These are phyloP conservation scores for Eucalyptus tenuipes DNA, from an alignment of 345 rosid genomes.

Conservation along the genomic window DNA sequence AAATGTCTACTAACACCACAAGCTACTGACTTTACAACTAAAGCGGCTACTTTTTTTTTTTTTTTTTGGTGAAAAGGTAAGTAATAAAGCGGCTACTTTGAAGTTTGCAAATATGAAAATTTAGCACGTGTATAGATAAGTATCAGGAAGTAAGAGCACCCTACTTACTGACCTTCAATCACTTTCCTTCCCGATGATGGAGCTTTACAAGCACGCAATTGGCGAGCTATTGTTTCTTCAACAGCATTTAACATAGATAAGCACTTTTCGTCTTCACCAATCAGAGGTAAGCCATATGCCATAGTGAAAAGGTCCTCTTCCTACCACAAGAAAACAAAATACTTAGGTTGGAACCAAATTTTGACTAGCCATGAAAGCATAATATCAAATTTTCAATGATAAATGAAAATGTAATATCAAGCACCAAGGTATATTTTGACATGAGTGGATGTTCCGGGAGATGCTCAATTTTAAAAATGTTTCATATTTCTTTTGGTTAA, in stretches of 20 bases:
- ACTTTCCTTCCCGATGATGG: slow-evolving; percentile 41
- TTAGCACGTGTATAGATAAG: not conserved
- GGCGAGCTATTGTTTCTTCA: slow-evolving; percentile 84
- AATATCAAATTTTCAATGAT: not conserved
- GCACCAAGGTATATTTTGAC: not conserved
- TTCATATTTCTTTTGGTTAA: not conserved
- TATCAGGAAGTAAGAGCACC: slow-evolving; percentile 4
- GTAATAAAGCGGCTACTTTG: not conserved
- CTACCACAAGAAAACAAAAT: slow-evolving; percentile 14
- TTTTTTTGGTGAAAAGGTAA: no score
- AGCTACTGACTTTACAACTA: not conserved
- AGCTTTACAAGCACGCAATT: slow-evolving; percentile 82
- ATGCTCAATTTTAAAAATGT: not conserved
- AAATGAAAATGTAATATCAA: not conserved
- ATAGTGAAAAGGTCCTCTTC: slow-evolving; percentile 92
- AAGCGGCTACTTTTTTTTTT: not conserved
- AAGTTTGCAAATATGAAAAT: not conserved
- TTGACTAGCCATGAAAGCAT: not conserved
- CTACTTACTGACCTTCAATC: slow-evolving; percentile 29
- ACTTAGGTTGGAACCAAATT: not conserved
- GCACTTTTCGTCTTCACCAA: slow-evolving; percentile 78
- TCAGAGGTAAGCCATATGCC: slow-evolving; percentile 85
- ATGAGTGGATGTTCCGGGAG: not conserved
- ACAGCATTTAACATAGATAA: slow-evolving; percentile 74
- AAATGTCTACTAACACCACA: not conserved